Percentiles rank a stretch among this genome's conserved stretches.
phyloP scores from a whole-genome alignment of 1,284 basidiomycete species.

The Austroboletus olivaceoglutinosus region DNA sequence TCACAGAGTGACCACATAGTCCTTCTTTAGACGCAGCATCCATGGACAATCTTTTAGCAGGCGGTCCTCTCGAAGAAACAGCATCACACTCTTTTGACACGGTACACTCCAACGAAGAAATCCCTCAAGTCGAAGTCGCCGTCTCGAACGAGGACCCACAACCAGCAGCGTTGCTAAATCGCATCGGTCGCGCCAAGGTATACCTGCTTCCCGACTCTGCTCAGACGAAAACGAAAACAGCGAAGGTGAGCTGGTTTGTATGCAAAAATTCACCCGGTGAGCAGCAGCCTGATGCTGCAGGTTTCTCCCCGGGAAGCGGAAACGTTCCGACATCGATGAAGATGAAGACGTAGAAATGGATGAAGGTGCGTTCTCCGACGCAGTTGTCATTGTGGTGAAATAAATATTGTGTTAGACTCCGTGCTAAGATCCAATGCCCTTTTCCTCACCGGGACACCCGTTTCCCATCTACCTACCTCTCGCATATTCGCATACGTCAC shows the following conservation, averaged over 20 bases:
- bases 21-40: not conserved
- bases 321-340: constrained; percentile 42
- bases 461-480: constrained; percentile 65
- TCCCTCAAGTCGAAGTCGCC: constrained; percentile 28
- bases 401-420: constrained; percentile 21
- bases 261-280: constrained; percentile 33
- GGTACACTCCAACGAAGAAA: constrained; percentile 50
- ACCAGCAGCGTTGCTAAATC: constrained; percentile 48
- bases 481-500: constrained; percentile 75
- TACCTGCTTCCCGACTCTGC: constrained; percentile 67
- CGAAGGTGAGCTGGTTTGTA: constrained; percentile 65
- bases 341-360: constrained; percentile 47
- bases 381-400: not conserved
- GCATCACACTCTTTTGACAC: constrained; percentile 48
- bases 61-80: constrained; percentile 19
- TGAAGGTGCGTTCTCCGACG: constrained; percentile 34
- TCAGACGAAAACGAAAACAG: constrained; percentile 46
- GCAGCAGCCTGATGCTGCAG: constrained; percentile 49
- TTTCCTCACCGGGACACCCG: constrained; percentile 65
- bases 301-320: constrained; percentile 49
- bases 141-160: constrained; percentile 21
- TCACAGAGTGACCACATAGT: not conserved
- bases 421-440: constrained; percentile 62
- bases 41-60: constrained; percentile 41
- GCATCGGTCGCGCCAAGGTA: constrained; percentile 65